Conservation (phyloP, 768 basidiomycete species). For the Leucosporidium scottii region DNA sequence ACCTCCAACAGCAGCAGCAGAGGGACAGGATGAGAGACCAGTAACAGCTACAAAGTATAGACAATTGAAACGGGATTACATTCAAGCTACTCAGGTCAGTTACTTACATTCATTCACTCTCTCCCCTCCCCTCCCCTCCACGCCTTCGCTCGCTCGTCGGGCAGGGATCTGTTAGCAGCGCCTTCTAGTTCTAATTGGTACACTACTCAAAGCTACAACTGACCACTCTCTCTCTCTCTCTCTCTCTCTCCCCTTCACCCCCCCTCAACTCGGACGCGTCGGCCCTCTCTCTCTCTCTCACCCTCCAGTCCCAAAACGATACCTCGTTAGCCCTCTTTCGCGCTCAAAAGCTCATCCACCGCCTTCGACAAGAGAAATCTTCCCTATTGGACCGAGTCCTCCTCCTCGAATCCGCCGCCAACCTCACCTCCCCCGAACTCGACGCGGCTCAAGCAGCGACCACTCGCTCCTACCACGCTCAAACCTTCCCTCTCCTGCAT, state of each 20-base stretch:
- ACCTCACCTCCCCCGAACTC: constrained; percentile 24
- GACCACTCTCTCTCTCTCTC: neutral
- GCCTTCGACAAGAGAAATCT: constrained; percentile 57
- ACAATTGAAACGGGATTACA: constrained; percentile 59
- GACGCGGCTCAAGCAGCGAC: neutral
- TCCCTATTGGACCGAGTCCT: constrained; percentile 32
- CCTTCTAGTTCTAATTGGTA: too few species aligned
- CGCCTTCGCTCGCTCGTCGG: neutral
- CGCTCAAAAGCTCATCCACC: constrained; percentile 59
- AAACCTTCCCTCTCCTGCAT: constrained; percentile 25
- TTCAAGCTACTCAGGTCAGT: constrained; percentile 65
- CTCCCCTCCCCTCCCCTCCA: neutral
- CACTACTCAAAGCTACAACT: neutral
- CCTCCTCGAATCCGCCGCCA: constrained; percentile 26
- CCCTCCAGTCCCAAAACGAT: constrained; percentile 55
- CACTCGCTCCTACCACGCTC: constrained; percentile 10
- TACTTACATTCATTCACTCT: constrained; percentile 14
- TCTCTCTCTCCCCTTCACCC: neutral
- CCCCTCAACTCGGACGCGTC: neutral
- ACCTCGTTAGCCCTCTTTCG: constrained; percentile 53
- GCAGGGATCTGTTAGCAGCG: too few species aligned
- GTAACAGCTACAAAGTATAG: constrained; percentile 49
- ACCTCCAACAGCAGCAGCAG: neutral
- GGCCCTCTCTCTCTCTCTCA: neutral
- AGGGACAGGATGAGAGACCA: constrained; percentile 1